Conservation (phyloP, 352 stramenopile species). For the Poterioochromonas sp. region DNA sequence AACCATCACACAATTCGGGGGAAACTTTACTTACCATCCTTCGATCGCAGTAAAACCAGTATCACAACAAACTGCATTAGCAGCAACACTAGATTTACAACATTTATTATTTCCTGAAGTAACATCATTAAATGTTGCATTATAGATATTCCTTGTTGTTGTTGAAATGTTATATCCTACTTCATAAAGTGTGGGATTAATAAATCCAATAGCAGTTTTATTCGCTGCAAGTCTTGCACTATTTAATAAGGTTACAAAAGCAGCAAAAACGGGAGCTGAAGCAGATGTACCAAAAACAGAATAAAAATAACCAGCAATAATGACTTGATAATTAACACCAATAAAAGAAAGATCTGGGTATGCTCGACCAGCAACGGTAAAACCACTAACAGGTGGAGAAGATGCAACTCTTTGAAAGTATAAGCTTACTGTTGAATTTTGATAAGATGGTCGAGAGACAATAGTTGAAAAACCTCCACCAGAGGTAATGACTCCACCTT, state of each 20-base stretch:
- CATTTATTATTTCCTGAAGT: conserved; percentile 7
- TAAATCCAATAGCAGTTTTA: conserved; percentile 66
- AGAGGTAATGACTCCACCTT: conserved; percentile 28
- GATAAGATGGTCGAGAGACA: conserved; percentile 57
- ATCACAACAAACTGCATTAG: conserved; percentile 47
- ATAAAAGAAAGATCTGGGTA: conserved; percentile 75
- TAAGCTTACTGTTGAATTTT: conserved; percentile 53
- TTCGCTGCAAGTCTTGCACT: conserved; percentile 54
- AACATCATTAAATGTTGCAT: conserved; percentile 7
- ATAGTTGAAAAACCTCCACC: conserved; percentile 25
- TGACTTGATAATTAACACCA: conserved; percentile 58
- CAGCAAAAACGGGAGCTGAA: conserved; percentile 65
- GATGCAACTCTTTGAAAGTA: conserved; percentile 46
- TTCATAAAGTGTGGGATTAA: conserved; percentile 55
- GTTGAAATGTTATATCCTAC: not conserved
- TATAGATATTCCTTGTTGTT: not conserved
- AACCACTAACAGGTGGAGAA: not conserved
- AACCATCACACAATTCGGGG: too few species aligned
- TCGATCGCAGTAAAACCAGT: conserved; percentile 64
- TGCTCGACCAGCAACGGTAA: conserved; percentile 53
- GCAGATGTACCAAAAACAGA: conserved; percentile 58
- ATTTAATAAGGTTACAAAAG: conserved; percentile 75
- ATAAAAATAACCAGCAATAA: conserved; percentile 40
- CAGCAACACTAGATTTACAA: not conserved
- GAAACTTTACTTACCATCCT: too few species aligned